phyloP scores from a whole-genome alignment of 129 eudicot species.

The Cynara cardunculus region DNA sequence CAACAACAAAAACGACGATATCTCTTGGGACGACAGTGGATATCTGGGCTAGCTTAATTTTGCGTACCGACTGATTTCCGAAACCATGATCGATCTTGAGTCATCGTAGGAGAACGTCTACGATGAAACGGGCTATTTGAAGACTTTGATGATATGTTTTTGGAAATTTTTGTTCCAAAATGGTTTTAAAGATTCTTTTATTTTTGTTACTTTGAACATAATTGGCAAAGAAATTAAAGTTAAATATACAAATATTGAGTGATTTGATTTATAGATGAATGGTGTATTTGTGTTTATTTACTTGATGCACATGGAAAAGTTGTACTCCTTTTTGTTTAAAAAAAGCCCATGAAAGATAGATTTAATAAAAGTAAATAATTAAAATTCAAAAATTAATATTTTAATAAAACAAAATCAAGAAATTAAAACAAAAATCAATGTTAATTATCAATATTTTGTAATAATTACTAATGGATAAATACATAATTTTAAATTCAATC shows the following conservation, averaged over 20 bases:
- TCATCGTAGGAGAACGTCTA: background rate
- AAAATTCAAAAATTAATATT: too few relatives aligned
- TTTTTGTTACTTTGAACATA: background rate
- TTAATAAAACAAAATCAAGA: background rate
- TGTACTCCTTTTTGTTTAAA: background rate
- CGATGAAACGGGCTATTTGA: background rate
- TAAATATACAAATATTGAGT: slow-evolving; percentile 13
- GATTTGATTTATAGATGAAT: slow-evolving; percentile 20
- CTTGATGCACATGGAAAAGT: background rate
- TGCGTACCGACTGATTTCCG: background rate
- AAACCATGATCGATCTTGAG: background rate
- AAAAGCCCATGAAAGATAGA: background rate
- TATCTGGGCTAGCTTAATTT: background rate
- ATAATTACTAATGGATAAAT: background rate
- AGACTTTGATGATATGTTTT: background rate
- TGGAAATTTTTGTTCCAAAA: background rate
- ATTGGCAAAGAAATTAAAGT: slow-evolving; percentile 1
- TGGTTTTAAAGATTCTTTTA: slow-evolving; percentile 25
- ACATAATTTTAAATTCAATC: too few relatives aligned
- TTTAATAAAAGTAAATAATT: background rate
- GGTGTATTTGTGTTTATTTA: background rate
- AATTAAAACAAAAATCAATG: too few relatives aligned
- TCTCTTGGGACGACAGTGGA: background rate
- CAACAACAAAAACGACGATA: background rate
- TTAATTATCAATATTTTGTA: too few relatives aligned